Percentiles rank a stretch among this genome's conserved stretches.
phyloP scores from a whole-genome alignment of 176 grass and related monocot genomes.

The Urochloa ruziziensis region DNA sequence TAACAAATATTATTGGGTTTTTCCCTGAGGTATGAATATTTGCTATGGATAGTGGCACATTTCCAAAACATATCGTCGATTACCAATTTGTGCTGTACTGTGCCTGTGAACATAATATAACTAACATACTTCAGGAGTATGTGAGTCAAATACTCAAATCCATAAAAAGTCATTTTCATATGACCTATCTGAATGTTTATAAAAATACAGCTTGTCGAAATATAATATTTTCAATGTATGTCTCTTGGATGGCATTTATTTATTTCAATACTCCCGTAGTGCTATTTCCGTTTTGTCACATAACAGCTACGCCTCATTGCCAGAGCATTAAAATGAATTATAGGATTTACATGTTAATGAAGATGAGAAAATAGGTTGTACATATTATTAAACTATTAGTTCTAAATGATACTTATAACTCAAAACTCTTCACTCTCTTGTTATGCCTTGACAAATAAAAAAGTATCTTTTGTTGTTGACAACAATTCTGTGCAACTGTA shows the following conservation, averaged over 20 bases:
- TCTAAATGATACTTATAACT: background rate
- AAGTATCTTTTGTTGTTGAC: constrained; percentile 2
- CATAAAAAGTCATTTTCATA: background rate
- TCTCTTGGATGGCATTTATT: background rate
- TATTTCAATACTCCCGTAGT: background rate
- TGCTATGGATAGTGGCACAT: background rate
- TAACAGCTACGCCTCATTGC: background rate
- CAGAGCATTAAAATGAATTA: background rate
- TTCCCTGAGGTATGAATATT: constrained; percentile 71
- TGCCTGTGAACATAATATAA: background rate
- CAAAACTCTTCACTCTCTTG: constrained; percentile 8
- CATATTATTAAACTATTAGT: background rate
- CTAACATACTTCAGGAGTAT: background rate
- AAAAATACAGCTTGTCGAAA: background rate
- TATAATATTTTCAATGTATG: background rate
- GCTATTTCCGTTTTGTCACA: background rate
- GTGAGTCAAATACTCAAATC: background rate
- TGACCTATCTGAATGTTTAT: background rate
- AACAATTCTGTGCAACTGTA: constrained; percentile 18
- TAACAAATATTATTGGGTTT: constrained; percentile 78
- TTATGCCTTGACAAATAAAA: constrained; percentile 22
- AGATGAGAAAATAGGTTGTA: background rate
- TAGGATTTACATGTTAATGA: background rate
- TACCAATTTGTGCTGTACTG: background rate
- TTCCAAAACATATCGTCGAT: background rate